phyloP scores from a whole-genome alignment of 78 protist species.

The Mastigamoeba balamuthi region DNA sequence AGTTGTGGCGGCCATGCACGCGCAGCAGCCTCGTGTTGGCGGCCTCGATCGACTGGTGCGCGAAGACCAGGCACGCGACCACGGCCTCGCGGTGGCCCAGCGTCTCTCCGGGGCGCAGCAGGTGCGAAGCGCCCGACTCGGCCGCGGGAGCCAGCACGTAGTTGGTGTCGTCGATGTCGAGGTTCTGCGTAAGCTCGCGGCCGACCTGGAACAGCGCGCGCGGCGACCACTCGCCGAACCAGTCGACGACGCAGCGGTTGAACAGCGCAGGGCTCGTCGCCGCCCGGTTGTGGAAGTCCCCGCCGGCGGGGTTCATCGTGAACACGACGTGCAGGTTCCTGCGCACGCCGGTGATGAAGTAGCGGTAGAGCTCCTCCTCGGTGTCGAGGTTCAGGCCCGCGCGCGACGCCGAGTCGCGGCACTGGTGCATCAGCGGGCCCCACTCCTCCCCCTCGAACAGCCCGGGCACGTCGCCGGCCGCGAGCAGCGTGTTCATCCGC shows the following conservation, averaged over 20 bases:
- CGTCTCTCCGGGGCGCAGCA: background rate
- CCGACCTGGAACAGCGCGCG: constrained; percentile 82
- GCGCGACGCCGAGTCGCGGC: constrained; percentile 48
- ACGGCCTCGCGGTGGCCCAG: constrained; percentile 56
- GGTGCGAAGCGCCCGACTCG: constrained; percentile 1
- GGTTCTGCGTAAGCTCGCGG: constrained; percentile 60
- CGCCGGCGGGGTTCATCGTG: constrained; percentile 91
- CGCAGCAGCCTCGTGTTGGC: constrained; percentile 28
- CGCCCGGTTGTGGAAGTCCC: constrained; percentile 78
- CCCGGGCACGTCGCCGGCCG: constrained; percentile 93
- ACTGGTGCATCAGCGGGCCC: constrained; percentile 54
- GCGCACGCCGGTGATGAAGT: constrained; percentile 69
- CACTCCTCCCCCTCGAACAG: constrained; percentile 93
- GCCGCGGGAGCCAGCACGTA: constrained; percentile 7
- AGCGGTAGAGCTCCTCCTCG: constrained; percentile 62
- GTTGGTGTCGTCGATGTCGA: constrained; percentile 54
- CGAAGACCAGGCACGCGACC: constrained; percentile 45
- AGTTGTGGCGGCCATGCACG: constrained; percentile 60
- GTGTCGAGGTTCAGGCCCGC: constrained; percentile 59
- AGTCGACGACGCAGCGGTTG: constrained; percentile 95
- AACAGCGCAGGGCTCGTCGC: constrained; percentile 90
- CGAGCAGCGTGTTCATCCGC: constrained; percentile 92
- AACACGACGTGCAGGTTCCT: constrained; percentile 92
- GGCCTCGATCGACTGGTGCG: constrained; percentile 62
- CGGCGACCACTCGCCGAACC: constrained; percentile 94